Percentiles rank a stretch among this genome's conserved stretches.
Evolutionary conservation across 495 filamentous ascomycete species (phyloP).

Genomic region (Trichocladium antarcticum): DNA sequence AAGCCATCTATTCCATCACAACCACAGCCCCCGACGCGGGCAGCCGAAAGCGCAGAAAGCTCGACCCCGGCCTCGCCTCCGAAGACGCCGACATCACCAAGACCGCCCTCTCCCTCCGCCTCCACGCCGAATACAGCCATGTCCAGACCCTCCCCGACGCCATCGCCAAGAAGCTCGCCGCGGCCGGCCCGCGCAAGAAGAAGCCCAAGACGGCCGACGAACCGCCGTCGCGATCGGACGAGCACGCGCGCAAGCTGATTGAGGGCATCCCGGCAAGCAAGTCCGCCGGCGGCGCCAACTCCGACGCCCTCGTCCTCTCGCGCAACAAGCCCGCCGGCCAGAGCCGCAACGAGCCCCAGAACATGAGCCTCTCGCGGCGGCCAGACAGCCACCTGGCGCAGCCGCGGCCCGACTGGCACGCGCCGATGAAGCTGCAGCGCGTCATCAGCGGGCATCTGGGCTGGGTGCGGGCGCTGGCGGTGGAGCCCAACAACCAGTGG

Average conservation of each 20-base stretch:
- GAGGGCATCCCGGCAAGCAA: slow-evolving; percentile 48
- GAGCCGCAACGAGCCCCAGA: slow-evolving; percentile 19
- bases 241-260: slow-evolving; percentile 56
- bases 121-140: slow-evolving; percentile 63
- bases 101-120: slow-evolving; percentile 34
- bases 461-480: slow-evolving; percentile 84
- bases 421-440: slow-evolving; percentile 96
- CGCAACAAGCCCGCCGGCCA: slow-evolving; percentile 13
- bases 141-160: slow-evolving; percentile 73
- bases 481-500: slow-evolving; percentile 95
- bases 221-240: slow-evolving; percentile 37
- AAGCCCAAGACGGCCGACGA: slow-evolving; percentile 32
- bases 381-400: slow-evolving; percentile 55
- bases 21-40: slow-evolving; percentile 17
- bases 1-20: slow-evolving; percentile 30
- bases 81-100: slow-evolving; percentile 32
- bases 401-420: slow-evolving; percentile 81
- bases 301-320: slow-evolving; percentile 50
- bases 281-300: slow-evolving; percentile 29
- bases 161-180: slow-evolving; percentile 70
- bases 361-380: slow-evolving; percentile 50
- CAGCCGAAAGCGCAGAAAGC: slow-evolving; percentile 32
- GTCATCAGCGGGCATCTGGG: slow-evolving; percentile 95
- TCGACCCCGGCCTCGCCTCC: slow-evolving; percentile 27
- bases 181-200: slow-evolving; percentile 40